phyloP scores from a whole-genome alignment of 768 basidiomycete genomes.

The Panaeolus papilionaceus region DNA sequence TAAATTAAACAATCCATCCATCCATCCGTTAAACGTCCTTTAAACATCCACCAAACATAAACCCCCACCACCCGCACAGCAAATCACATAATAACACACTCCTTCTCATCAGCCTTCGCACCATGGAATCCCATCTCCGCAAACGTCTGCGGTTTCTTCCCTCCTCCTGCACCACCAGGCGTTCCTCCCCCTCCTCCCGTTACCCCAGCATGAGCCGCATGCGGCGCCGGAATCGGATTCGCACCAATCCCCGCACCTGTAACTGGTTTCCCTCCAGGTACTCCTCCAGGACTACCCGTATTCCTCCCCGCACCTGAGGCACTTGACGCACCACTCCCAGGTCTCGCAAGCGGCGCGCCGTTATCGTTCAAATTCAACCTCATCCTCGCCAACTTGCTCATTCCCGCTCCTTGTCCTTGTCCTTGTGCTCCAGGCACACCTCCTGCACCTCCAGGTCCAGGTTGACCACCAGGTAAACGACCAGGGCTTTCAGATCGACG shows the following conservation, averaged over 20 bases:
- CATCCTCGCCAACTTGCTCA: too few species aligned
- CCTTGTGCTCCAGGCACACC: not conserved
- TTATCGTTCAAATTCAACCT: too few species aligned
- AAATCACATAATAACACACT: conserved; percentile 85
- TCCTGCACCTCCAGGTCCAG: not conserved
- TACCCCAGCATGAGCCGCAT: not conserved
- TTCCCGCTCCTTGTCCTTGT: not conserved
- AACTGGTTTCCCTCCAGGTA: not conserved
- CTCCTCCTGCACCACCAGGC: not conserved
- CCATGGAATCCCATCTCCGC: conserved; percentile 93
- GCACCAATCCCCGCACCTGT: not conserved
- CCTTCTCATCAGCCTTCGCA: conserved; percentile 78
- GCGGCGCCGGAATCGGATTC: not conserved
- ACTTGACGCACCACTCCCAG: too few species aligned
- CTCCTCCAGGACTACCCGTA: too few species aligned
- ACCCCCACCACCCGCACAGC: too few species aligned
- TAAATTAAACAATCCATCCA: too few species aligned
- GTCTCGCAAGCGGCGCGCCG: too few species aligned
- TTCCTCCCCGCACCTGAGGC: too few species aligned
- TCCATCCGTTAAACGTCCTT: not conserved
- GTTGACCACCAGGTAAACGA: too few species aligned
- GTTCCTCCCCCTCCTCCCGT: not conserved
- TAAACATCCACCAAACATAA: too few species aligned
- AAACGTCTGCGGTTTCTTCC: conserved; percentile 72
- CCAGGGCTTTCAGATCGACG: not conserved